Conservation (phyloP, 352 stramenopile genomes). For the Pythium phragmitis region DNA sequence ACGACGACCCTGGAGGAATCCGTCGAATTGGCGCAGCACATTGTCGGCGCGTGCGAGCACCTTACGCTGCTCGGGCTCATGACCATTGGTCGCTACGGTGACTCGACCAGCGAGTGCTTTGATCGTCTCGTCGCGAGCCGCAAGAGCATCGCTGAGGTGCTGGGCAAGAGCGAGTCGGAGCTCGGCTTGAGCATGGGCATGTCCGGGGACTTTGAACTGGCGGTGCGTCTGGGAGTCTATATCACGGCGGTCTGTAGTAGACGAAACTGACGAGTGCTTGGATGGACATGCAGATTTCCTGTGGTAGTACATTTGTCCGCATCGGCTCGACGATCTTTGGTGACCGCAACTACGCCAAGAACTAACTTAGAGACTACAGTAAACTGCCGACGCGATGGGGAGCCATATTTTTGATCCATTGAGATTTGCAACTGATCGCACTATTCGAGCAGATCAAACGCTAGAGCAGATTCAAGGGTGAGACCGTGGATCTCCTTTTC, state of each 20-base stretch:
- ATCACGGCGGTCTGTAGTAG: too few species aligned
- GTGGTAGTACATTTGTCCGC: conserved; percentile 94
- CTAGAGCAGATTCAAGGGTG: conserved; percentile 54
- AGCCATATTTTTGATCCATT: background rate
- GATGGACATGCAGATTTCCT: conserved; percentile 74
- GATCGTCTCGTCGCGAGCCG: conserved; percentile 82
- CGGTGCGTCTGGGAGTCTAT: conserved; percentile 36
- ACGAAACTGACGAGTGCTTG: background rate
- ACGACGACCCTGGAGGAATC: conserved; percentile 75
- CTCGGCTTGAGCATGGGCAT: conserved; percentile 99
- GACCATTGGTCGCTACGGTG: conserved; percentile 97
- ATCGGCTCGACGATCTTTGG: conserved; percentile 99
- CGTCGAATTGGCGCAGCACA: conserved; percentile 82
- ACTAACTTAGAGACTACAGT: conserved; percentile 29
- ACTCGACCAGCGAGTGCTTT: conserved; percentile 91
- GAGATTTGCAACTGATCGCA: background rate
- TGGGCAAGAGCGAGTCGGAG: conserved; percentile 56
- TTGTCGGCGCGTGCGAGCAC: conserved; percentile 87
- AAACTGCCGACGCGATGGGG: too few species aligned
- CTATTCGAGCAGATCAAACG: conserved; percentile 59
- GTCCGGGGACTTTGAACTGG: conserved; percentile 97
- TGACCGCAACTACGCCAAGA: conserved; percentile 87
- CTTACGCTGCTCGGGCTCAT: conserved; percentile 97
- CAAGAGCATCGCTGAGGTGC: conserved; percentile 59
- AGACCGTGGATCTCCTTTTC: conserved; percentile 36